Base-by-base conservation (phyloP, 108 stramenopile genomes). In the Skeletonema marinoi region DNA sequence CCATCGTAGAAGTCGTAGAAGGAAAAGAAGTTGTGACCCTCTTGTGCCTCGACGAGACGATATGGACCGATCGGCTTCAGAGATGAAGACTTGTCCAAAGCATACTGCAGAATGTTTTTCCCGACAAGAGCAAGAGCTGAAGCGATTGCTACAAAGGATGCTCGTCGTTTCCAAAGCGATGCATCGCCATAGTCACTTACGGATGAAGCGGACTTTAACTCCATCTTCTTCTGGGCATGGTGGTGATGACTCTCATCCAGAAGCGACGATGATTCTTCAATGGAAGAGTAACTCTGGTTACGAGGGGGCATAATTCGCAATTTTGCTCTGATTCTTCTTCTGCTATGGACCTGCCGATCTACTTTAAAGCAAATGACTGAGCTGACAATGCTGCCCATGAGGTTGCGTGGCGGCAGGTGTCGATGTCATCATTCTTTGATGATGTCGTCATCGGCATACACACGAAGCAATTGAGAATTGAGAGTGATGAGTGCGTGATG, bases 1-100 rank as follows among this genome's bases (percentile, higher is more conserved):
- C 94, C 94, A 59, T 86, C 88, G 67, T 88, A 93, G 80, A 95
- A 95, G 17, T 68, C 85, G 54, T 93, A 95, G 59, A 66, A 88
- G 13, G 83, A 65, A 65, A 92, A 93, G 77, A 95, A 95, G 42
- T 85, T 69, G 1, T 83, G 65, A 19, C 91, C 92, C 50, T 87
- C 88, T 65, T 92, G 69, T 6, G 69, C 73, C 25, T 83, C 78
- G 7, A 79, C 42, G 31, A 83, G 74, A 16, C 73, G 68, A 46
- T 83, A 83, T 29, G 78, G 78, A n/a, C 82, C 82, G 10, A 58
- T 74, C 3, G 78, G 78, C 25, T 25, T 21, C 9, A 56, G 54
- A 25, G 54, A 56, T 17, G 54, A 56, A 56, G 54, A 56, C 25
- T 17, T 17, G 12, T 14, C 14, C 44, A 46, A 16, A 3, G 11